Evolutionary conservation across 768 basidiomycete genomes (phyloP).

Genomic region (Leccinum barrowsii): DNA sequence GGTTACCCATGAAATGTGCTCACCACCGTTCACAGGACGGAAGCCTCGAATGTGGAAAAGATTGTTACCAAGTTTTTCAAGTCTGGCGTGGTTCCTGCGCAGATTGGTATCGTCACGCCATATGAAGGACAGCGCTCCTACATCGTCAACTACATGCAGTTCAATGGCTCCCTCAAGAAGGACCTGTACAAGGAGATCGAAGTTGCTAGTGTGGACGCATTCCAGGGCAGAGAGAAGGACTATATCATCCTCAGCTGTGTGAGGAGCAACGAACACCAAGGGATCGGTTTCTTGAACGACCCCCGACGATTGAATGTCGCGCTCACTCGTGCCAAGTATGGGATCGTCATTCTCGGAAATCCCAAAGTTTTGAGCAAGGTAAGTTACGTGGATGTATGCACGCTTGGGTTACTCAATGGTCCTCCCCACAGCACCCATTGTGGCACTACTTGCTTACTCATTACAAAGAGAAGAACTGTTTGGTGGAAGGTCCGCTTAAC

Average conservation of each 20-base stretch:
- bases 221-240: slow-evolving; percentile 99
- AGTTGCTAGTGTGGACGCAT: slow-evolving; percentile 97
- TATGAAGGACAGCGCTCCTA: slow-evolving; percentile 99
- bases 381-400: slow-evolving; percentile 18
- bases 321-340: slow-evolving; percentile 95
- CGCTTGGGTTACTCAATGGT: slow-evolving; percentile 7
- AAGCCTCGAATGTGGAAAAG: slow-evolving; percentile 99
- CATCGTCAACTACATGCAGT: slow-evolving; percentile 99
- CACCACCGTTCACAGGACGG: slow-evolving; percentile 58
- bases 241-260: slow-evolving; percentile 99
- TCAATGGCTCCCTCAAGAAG: slow-evolving; percentile 98
- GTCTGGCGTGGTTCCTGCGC: slow-evolving; percentile 89
- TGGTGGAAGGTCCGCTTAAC: slow-evolving; percentile 95
- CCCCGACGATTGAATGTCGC: slow-evolving; percentile 96
- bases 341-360: slow-evolving; percentile 99
- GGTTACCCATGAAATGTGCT: background rate
- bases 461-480: slow-evolving; percentile 91
- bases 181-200: slow-evolving; percentile 99
- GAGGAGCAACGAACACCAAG: slow-evolving; percentile 97
- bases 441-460: slow-evolving; percentile 99
- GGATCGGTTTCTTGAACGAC: slow-evolving; percentile 98
- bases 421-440: slow-evolving; percentile 73
- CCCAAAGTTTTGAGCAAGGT: slow-evolving; percentile 99
- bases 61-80: slow-evolving; percentile 99
- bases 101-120: slow-evolving; percentile 98